Evolutionary conservation across 108 stramenopile genomes (phyloP).

Genomic region (Epithemia pelagica): DNA sequence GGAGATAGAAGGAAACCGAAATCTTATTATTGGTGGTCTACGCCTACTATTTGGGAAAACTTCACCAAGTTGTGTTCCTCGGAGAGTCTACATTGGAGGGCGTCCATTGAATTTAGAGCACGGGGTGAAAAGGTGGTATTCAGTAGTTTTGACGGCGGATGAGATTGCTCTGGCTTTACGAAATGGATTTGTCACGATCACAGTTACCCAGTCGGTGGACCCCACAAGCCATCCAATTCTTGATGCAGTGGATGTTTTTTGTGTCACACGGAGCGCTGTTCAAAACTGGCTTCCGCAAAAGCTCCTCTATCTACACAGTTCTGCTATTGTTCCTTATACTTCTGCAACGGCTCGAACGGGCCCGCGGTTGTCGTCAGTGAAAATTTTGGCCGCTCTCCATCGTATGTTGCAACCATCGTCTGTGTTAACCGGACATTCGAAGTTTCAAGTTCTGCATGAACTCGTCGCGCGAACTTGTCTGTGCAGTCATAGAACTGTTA

Average conservation of each 20-base stretch:
- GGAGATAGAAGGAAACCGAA: background rate
- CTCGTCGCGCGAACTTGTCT: background rate
- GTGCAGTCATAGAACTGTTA: background rate
- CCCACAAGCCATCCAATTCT: constrained; percentile 33
- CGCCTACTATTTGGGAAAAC: constrained; percentile 65
- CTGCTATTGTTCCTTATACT: background rate
- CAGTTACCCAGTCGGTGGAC: constrained; percentile 47
- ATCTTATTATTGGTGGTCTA: constrained; percentile 52
- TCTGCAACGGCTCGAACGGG: background rate
- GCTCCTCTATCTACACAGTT: background rate
- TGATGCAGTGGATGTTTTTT: constrained; percentile 75
- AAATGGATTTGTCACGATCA: constrained; percentile 54
- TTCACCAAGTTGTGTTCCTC: constrained; percentile 45
- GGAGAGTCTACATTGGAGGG: constrained; percentile 48
- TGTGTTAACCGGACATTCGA: background rate
- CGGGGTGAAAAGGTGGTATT: constrained; percentile 70
- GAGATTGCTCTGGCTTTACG: constrained; percentile 60
- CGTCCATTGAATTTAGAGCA: constrained; percentile 50
- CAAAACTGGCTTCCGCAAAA: constrained; percentile 8
- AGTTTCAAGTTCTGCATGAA: background rate
- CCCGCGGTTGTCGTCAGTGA: background rate
- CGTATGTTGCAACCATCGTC: background rate
- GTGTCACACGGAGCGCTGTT: constrained; percentile 17
- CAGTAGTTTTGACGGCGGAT: constrained; percentile 63
- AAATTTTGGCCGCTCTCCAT: background rate